Conservation (phyloP, 2,329 filamentous ascomycete genomes). For the Penicillium capsulatum region DNA sequence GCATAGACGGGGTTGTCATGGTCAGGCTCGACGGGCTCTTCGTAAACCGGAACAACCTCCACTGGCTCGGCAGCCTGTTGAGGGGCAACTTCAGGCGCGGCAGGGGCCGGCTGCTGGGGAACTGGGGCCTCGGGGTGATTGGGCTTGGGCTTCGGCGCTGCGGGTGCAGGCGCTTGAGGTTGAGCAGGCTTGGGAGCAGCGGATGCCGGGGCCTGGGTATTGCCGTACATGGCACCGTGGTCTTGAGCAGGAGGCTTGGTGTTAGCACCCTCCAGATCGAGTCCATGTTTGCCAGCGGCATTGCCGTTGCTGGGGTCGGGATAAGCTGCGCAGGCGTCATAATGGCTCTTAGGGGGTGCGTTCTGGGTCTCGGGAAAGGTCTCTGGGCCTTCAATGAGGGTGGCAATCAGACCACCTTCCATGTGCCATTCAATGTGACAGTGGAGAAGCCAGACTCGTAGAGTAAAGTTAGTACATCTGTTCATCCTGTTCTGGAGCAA, state of each 20-base stretch:
- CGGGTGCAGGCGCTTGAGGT: conserved; percentile 1
- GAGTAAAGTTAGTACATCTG: not conserved
- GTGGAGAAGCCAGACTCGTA: not conserved
- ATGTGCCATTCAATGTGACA: conserved; percentile 27
- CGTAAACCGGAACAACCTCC: conserved; percentile 3
- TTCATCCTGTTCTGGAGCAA: conserved; percentile 37
- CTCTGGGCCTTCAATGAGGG: conserved; percentile 32
- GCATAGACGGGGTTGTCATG: conserved; percentile 10
- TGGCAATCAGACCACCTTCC: conserved; percentile 29
- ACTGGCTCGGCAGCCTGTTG: not conserved
- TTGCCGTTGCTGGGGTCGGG: conserved; percentile 20
- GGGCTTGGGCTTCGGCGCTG: not conserved
- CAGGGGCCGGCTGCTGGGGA: conserved; percentile 6
- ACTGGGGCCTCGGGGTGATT: not conserved
- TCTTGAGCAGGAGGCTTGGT: conserved; percentile 4
- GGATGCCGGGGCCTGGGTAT: not conserved
- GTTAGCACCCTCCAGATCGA: conserved; percentile 15
- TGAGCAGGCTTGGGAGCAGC: not conserved
- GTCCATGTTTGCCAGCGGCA: conserved; percentile 21
- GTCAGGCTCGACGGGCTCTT: not conserved
- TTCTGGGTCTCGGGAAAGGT: conserved; percentile 17
- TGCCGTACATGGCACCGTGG: conserved; percentile 20
- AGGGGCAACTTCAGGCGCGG: too few relatives aligned
- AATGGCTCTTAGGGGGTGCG: conserved; percentile 21
- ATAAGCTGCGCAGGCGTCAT: conserved; percentile 22